Base-by-base conservation (phyloP, 2,329 filamentous ascomycete genomes). In the Helotiales sp. region DNA sequence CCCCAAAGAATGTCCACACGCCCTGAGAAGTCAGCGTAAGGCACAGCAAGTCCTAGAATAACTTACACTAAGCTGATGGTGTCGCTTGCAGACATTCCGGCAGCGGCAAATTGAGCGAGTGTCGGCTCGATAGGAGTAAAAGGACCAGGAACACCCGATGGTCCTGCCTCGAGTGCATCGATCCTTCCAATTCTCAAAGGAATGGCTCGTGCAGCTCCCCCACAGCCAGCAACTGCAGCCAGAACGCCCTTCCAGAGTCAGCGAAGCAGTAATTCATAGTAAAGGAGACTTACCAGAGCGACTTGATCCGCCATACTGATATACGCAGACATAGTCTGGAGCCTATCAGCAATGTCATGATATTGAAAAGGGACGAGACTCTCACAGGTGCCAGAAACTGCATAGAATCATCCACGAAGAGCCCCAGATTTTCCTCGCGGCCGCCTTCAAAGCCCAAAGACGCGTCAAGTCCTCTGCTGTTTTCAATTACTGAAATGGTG, bases 1-100 rank as follows among this genome's bases (percentile, higher is more conserved):
- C 2, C 63, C 63, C 15, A 65, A 27, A 9, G 63, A 63, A 34
- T 65, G 63, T 5, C 63, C 63, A 44, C 63, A 65, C 13, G 63
- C 61, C 5, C 63, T 63, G 22, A 10, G 3, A 24, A 24, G n/a
- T 59, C 31, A 55, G 44, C 44, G 2, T 25, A 29, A 13, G 12
- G 46, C 6, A 24, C 24, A 12, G 13, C n/a, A 15, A 44, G 15
- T 5, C 3, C 24, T 6, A 15, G 10, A 12, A 30, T 19, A 19
- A 46, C 61, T 36, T 38, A 63, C 61, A 59, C 54, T 4, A 55
- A 44, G 15, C 31, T 34, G 30, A 63, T 63, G 13, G 52, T 56
- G 10, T 64, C 57, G 17, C 13, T 53, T 19, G 54, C 42, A 19
- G 24, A 49, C 10, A 64, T 57, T 2, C 57, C 59, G 22, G 62